A percentile compares a stretch with the other conserved stretches of the same genome.
phyloP scores from a whole-genome alignment of 371 early-diverging fungal species.

The Conidiobolus incongruus region DNA sequence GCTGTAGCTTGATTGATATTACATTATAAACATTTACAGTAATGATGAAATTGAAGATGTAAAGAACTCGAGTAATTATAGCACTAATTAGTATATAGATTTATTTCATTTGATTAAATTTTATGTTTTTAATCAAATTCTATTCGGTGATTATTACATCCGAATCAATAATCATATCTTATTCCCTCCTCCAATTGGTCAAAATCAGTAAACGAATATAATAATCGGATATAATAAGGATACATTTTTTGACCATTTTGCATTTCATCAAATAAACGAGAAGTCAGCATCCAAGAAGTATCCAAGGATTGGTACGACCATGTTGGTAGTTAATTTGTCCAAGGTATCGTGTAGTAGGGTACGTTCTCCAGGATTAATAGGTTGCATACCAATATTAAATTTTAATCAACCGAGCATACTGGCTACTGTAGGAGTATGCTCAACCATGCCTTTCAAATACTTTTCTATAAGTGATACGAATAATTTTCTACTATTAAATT shows the following conservation, averaged over 20 bases:
- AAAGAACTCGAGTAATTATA: too few species aligned
- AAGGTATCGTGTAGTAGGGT: not conserved
- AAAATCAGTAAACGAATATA: not conserved
- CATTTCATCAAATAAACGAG: not conserved
- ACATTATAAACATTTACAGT: too few species aligned
- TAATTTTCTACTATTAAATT: slow-evolving; percentile 31
- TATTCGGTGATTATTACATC: too few species aligned
- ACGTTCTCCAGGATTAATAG: too few species aligned
- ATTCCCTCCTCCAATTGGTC: not conserved
- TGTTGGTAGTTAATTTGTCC: not conserved
- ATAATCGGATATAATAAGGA: not conserved
- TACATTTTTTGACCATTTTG: not conserved
- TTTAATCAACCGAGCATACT: slow-evolving; percentile 75
- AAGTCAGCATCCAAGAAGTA: not conserved
- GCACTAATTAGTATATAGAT: too few species aligned
- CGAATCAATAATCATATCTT: not conserved
- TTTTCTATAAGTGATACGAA: slow-evolving; percentile 27
- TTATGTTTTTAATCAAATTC: too few species aligned
- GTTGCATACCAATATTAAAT: not conserved
- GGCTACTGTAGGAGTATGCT: slow-evolving; percentile 43
- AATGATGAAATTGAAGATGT: too few species aligned
- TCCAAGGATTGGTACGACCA: not conserved
- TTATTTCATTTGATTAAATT: too few species aligned
- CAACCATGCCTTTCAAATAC: slow-evolving; percentile 31
- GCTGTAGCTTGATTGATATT: too few species aligned